Percentiles rank a stretch among this genome's conserved stretches.
phyloP scores from a whole-genome alignment of 2,329 filamentous ascomycete genomes.

The Fusarium cyanostomum region DNA sequence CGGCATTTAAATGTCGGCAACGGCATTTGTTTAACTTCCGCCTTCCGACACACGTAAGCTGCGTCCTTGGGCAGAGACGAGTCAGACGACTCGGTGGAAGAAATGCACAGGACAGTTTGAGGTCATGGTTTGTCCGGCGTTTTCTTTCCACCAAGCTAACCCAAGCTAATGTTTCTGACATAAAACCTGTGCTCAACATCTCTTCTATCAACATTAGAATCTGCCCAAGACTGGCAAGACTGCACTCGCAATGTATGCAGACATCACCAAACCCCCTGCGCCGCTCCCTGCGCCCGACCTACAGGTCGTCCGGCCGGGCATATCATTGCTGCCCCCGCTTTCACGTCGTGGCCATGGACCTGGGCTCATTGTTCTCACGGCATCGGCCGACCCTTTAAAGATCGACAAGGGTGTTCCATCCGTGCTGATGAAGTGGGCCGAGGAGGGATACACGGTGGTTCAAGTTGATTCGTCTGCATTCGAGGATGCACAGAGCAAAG shows the following conservation, averaged over 20 bases:
- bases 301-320: constrained; percentile 17
- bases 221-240: too few species aligned
- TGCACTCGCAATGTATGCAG: constrained; percentile 30
- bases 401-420: constrained; percentile 56
- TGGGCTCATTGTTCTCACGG: constrained; percentile 47
- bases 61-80: too few species aligned
- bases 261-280: constrained; percentile 38
- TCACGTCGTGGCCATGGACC: constrained; percentile 51
- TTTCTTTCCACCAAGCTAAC: too few species aligned
- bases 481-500: constrained; percentile 11
- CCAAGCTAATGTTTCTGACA: too few species aligned
- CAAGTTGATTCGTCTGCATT: constrained; percentile 8
- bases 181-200: too few species aligned
- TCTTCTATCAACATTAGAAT: too few species aligned
- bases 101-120: too few species aligned
- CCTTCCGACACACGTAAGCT: too few species aligned
- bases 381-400: constrained; percentile 27
- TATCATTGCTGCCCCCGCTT: constrained; percentile 47
- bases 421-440: constrained; percentile 73
- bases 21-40: too few species aligned
- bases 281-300: constrained; percentile 36
- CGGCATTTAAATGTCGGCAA: too few species aligned
- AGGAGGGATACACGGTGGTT: constrained; percentile 73
- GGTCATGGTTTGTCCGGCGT: too few species aligned
- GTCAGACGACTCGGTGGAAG: too few species aligned